phyloP scores from a whole-genome alignment of 202 grass and related monocot species.

The Panicum virgatum region DNA sequence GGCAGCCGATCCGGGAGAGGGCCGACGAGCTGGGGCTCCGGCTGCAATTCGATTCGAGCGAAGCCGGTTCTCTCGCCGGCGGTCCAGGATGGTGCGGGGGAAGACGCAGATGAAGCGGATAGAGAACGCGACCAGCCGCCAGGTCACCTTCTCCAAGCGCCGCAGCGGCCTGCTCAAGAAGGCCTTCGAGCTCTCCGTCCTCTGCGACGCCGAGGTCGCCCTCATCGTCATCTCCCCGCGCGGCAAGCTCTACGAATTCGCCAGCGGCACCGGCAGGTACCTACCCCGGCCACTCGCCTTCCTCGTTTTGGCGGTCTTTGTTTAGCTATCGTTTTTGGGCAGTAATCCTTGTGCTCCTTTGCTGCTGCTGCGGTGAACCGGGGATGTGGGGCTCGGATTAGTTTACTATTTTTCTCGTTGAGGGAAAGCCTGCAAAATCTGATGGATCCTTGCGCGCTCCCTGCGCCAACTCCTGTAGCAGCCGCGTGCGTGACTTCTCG shows the following conservation, averaged over 20 bases:
- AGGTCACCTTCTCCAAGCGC: constrained; percentile 96
- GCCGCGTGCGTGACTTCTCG: background rate
- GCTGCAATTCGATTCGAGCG: background rate
- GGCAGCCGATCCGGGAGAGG: background rate
- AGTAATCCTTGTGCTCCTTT: background rate
- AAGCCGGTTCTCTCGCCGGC: background rate
- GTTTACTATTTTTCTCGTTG: constrained; percentile 6
- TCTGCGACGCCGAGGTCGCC: constrained; percentile 83
- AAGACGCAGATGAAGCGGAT: constrained; percentile 88
- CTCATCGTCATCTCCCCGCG: constrained; percentile 71
- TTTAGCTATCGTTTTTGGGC: background rate
- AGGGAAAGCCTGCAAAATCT: constrained; percentile 34
- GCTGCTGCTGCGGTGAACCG: background rate
- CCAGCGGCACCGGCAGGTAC: constrained; percentile 71
- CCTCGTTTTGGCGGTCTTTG: no score
- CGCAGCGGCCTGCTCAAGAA: constrained; percentile 84
- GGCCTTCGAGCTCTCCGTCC: constrained; percentile 86
- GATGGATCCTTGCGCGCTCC: constrained; percentile 26
- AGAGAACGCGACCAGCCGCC: constrained; percentile 72
- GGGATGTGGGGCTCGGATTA: constrained; percentile 1
- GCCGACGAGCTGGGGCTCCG: background rate
- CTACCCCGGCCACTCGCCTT: background rate
- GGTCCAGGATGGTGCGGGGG: constrained; percentile 70
- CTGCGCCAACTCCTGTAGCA: constrained; percentile 32
- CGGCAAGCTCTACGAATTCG: constrained; percentile 75